Evolutionary conservation across 1,139 yeast species (phyloP).

Genomic region (Pichia sp.): DNA sequence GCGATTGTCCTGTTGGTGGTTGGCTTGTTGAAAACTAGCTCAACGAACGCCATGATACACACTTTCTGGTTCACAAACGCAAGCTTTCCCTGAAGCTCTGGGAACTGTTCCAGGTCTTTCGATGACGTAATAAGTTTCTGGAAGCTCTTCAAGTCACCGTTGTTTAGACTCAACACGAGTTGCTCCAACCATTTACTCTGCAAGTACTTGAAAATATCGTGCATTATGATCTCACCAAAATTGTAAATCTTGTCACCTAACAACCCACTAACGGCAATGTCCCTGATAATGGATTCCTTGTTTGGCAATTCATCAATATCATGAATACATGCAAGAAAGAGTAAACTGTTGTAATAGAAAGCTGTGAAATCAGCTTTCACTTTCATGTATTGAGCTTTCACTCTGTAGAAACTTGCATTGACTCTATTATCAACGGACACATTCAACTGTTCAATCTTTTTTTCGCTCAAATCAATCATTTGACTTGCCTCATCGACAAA

Average conservation of each 20-base stretch:
- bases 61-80: slow-evolving; percentile 81
- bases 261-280: slow-evolving; percentile 78
- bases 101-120: slow-evolving; percentile 31
- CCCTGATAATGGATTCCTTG: slow-evolving; percentile 63
- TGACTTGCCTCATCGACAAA: slow-evolving; percentile 60
- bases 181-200: slow-evolving; percentile 63
- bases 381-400: slow-evolving; percentile 73
- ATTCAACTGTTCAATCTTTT: slow-evolving; percentile 52
- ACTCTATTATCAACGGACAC: slow-evolving; percentile 56
- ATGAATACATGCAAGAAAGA: slow-evolving; percentile 58
- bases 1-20: slow-evolving; percentile 65
- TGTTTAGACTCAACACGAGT: slow-evolving; percentile 61
- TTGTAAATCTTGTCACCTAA: slow-evolving; percentile 90
- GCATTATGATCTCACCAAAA: slow-evolving; percentile 90
- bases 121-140: slow-evolving; percentile 37
- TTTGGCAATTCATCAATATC: slow-evolving; percentile 44
- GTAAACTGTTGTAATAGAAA: slow-evolving; percentile 62
- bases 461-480: slow-evolving; percentile 54
- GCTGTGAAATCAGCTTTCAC: slow-evolving; percentile 68
- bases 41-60: slow-evolving; percentile 85
- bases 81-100: slow-evolving; percentile 54
- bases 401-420: slow-evolving; percentile 76
- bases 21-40: slow-evolving; percentile 74
- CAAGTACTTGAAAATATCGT: slow-evolving; percentile 65
- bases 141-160: slow-evolving; percentile 67